Evolutionary conservation across 2,329 filamentous ascomycete genomes (phyloP).

Genomic region (Hymenoscyphus repandus): DNA sequence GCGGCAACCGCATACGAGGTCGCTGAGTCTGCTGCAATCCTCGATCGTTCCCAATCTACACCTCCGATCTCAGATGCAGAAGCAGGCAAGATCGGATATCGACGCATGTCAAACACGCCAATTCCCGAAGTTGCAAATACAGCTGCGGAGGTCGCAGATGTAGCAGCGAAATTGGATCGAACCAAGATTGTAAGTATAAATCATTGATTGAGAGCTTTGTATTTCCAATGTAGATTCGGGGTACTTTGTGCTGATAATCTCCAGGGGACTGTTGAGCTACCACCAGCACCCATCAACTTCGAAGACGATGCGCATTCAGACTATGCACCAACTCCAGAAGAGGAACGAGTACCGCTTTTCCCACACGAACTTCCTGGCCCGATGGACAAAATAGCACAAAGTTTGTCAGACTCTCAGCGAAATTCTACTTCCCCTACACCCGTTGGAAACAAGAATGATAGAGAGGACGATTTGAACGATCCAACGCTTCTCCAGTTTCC

Average conservation of each 20-base stretch:
- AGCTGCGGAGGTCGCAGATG: constrained; percentile 41
- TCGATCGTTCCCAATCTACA: constrained; percentile 31
- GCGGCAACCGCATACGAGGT: constrained; percentile 26
- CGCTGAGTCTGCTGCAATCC: constrained; percentile 21
- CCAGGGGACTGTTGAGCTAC: constrained; percentile 3
- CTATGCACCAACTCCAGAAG: constrained; percentile 19
- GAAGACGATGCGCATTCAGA: constrained; percentile 9
- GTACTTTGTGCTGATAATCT: neutral
- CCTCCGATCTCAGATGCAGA: constrained; percentile 31
- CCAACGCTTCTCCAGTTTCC: constrained; percentile 27
- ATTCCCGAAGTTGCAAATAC: constrained; percentile 38
- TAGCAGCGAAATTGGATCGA: constrained; percentile 35
- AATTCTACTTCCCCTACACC: constrained; percentile 6
- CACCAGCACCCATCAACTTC: neutral
- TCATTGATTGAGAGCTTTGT: neutral
- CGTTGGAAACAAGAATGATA: constrained; percentile 6
- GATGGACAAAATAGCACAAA: constrained; percentile 11
- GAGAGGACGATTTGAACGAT: constrained; percentile 25
- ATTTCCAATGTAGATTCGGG: neutral
- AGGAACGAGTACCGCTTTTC: constrained; percentile 29
- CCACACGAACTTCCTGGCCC: constrained; percentile 25
- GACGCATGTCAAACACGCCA: constrained; percentile 35
- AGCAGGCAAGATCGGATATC: constrained; percentile 31
- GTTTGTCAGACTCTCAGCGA: neutral
- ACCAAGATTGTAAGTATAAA: constrained; percentile 13